These are phyloP conservation scores for Dimocarpus longan DNA, from an alignment of 345 rosid genomes.

Conservation along the genomic window DNA sequence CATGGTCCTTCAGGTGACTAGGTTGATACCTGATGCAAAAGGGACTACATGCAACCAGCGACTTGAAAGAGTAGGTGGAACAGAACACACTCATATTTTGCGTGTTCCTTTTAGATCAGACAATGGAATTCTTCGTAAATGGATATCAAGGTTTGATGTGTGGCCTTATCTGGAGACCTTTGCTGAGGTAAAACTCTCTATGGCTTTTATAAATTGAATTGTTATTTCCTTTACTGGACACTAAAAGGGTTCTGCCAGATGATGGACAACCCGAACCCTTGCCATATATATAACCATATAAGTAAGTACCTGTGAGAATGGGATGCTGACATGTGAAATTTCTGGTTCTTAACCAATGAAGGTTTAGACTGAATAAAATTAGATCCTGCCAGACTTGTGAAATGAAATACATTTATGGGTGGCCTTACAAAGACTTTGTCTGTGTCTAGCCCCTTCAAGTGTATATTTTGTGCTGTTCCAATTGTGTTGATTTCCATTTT, in stretches of 20 bases:
- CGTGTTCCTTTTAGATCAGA: slow-evolving; percentile 95
- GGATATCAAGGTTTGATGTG: slow-evolving; percentile 98
- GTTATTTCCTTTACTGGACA: neutral
- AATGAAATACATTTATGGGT: neutral
- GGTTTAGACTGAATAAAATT: neutral
- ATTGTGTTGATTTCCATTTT: neutral
- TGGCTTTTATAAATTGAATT: neutral
- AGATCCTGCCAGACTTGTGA: neutral
- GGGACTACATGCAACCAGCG: slow-evolving; percentile 94
- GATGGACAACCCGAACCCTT: neutral
- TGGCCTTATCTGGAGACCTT: slow-evolving; percentile 96
- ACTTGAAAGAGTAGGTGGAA: slow-evolving; percentile 91
- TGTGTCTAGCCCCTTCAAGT: neutral
- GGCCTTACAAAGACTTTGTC: neutral
- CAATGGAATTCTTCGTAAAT: slow-evolving; percentile 80
- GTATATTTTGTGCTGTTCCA: neutral
- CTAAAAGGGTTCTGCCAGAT: neutral
- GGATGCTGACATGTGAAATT: neutral
- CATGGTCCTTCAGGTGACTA: slow-evolving; percentile 58
- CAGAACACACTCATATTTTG: slow-evolving; percentile 78
- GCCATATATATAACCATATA: neutral
- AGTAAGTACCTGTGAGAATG: neutral
- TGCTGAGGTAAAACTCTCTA: slow-evolving; percentile 63
- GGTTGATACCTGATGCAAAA: slow-evolving; percentile 91
- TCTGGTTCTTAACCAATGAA: neutral